A percentile compares a stretch with the other conserved stretches of the same genome.
These are phyloP conservation scores for Alternaria ethzedia DNA, from an alignment of 2,329 filamentous ascomycete species.

Conservation along the genomic window DNA sequence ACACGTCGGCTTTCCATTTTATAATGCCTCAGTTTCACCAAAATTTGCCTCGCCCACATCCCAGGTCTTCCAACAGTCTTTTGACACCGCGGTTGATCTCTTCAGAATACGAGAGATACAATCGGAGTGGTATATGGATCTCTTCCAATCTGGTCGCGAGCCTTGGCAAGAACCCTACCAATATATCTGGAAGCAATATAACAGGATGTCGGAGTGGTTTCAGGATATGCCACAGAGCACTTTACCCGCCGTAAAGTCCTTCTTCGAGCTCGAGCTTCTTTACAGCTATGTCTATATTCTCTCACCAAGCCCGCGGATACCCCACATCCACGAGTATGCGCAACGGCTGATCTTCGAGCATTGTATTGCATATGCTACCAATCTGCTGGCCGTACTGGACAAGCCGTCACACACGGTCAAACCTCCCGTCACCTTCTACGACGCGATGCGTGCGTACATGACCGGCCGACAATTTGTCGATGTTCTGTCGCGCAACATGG, in stretches of 20 bases:
- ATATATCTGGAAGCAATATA: constrained; percentile 78
- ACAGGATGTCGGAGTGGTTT: constrained; percentile 81
- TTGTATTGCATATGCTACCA: constrained; percentile 79
- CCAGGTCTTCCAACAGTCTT: constrained; percentile 61
- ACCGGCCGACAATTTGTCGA: constrained; percentile 65
- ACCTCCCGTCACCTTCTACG: constrained; percentile 83
- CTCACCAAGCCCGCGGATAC: constrained; percentile 77
- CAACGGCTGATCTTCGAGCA: constrained; percentile 86
- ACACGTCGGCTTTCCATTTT: constrained; percentile 76
- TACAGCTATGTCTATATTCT: constrained; percentile 93
- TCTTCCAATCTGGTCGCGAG: constrained; percentile 78
- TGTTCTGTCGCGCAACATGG: constrained; percentile 61
- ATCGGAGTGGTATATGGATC: constrained; percentile 86
- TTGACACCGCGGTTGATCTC: constrained; percentile 75
- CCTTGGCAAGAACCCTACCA: constrained; percentile 71
- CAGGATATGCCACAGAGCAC: constrained; percentile 73
- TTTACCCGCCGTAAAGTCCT: constrained; percentile 69
- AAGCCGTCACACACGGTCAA: constrained; percentile 60
- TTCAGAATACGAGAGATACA: constrained; percentile 86
- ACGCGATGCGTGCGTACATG: constrained; percentile 83
- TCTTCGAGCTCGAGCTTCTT: constrained; percentile 86
- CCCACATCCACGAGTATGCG: constrained; percentile 75
- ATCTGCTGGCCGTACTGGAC: constrained; percentile 70
- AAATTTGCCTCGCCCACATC: constrained; percentile 56
- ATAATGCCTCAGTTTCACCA: constrained; percentile 43